These are phyloP conservation scores for Nectriaceae sp. DNA, from an alignment of 2,329 filamentous ascomycete genomes.

Conservation along the genomic window DNA sequence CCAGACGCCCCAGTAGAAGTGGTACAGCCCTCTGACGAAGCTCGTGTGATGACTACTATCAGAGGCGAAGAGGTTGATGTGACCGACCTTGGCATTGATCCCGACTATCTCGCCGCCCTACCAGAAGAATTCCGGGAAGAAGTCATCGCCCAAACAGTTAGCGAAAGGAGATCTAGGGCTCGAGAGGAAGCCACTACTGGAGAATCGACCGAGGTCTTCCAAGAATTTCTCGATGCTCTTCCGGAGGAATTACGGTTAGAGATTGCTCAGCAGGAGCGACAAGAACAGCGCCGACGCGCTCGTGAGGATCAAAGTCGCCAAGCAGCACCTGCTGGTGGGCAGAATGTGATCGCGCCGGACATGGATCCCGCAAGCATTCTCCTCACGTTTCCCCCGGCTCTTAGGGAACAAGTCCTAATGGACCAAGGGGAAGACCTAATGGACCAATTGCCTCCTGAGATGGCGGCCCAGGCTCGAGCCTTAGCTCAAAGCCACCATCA, in stretches of 20 bases:
- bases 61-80: conserved; percentile 89
- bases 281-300: conserved; percentile 84
- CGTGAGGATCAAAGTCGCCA: conserved; percentile 78
- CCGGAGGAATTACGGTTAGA: conserved; percentile 89
- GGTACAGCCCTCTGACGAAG: conserved; percentile 23
- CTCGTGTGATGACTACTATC: conserved; percentile 78
- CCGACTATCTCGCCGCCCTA: conserved; percentile 93
- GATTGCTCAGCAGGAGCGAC: conserved; percentile 85
- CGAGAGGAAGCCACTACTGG: conserved; percentile 67
- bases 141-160: conserved; percentile 88
- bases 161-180: conserved; percentile 78
- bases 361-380: conserved; percentile 95
- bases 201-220: conserved; percentile 81
- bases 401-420: conserved; percentile 84
- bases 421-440: conserved; percentile 91
- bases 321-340: conserved; percentile 55
- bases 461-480: conserved; percentile 82
- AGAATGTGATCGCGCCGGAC: conserved; percentile 59
- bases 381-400: conserved; percentile 79
- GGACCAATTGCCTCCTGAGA: conserved; percentile 78
- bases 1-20: conserved; percentile 30
- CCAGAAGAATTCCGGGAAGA: conserved; percentile 96
- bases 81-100: conserved; percentile 90
- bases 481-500: conserved; percentile 48
- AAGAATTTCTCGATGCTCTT: conserved; percentile 90